phyloP scores from a whole-genome alignment of 106 monocot genomes.

The Acorus calamus region DNA sequence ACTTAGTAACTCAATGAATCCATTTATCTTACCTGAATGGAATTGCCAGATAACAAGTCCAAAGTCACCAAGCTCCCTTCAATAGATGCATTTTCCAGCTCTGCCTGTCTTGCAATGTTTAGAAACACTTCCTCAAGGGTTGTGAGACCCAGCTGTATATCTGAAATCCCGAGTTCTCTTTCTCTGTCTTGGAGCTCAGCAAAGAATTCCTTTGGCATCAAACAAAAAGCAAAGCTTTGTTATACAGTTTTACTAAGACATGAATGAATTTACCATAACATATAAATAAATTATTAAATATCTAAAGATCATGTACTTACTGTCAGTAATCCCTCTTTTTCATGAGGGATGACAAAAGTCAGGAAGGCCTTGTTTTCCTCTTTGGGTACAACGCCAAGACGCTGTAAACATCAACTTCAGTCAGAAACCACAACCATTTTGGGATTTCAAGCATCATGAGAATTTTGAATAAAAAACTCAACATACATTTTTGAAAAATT shows the following conservation, averaged over 20 bases:
- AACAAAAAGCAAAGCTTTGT: not conserved
- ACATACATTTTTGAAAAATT: constrained; percentile 70
- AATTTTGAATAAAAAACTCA: not conserved
- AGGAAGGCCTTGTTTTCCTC: constrained; percentile 68
- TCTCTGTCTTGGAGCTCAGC: constrained; percentile 85
- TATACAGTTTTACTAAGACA: too few relatives aligned
- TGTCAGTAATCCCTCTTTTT: constrained; percentile 68
- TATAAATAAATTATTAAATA: too few relatives aligned
- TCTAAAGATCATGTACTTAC: constrained; percentile 22
- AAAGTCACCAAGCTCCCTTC: constrained; percentile 62
- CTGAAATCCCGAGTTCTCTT: constrained; percentile 72
- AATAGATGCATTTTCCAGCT: constrained; percentile 55
- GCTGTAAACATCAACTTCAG: constrained; percentile 28
- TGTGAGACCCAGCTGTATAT: constrained; percentile 86
- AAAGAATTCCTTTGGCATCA: constrained; percentile 52
- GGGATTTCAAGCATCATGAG: not conserved
- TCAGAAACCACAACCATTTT: not conserved
- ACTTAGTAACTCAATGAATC: too few relatives aligned
- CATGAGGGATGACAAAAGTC: constrained; percentile 80
- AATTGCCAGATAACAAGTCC: constrained; percentile 53
- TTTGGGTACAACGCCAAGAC: constrained; percentile 51
- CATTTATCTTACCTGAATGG: constrained; percentile 48
- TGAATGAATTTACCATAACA: too few relatives aligned
- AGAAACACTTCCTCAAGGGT: constrained; percentile 90
- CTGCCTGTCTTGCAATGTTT: constrained; percentile 83